These are phyloP conservation scores for Verbena officinalis DNA, from an alignment of 257 asterid genomes.

Conservation along the genomic window DNA sequence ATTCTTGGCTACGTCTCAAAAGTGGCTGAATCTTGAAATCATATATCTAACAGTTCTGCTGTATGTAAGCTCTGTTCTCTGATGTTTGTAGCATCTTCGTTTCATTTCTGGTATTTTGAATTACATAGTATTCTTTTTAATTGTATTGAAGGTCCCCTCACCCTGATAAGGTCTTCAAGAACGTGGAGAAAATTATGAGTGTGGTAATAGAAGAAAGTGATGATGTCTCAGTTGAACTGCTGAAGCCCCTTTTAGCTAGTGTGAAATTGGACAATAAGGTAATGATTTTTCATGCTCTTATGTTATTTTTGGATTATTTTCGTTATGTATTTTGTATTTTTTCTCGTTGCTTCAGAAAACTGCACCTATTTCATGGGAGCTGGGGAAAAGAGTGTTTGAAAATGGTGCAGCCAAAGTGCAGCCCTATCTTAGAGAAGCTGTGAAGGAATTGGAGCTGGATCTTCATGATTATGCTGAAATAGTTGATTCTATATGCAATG, in stretches of 20 bases:
- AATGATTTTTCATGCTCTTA: slow-evolving; percentile 15
- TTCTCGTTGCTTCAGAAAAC: slow-evolving; percentile 42
- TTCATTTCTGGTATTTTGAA: neutral
- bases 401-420: slow-evolving; percentile 49
- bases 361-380: slow-evolving; percentile 51
- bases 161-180: slow-evolving; percentile 39
- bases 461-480: slow-evolving; percentile 46
- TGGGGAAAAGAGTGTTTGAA: slow-evolving; percentile 56
- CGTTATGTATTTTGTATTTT: slow-evolving; percentile 10
- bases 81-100: slow-evolving; percentile 6
- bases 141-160: slow-evolving; percentile 47
- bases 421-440: slow-evolving; percentile 38
- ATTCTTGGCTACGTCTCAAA: neutral
- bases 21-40: slow-evolving; percentile 8
- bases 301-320: slow-evolving; percentile 17
- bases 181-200: slow-evolving; percentile 58
- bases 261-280: slow-evolving; percentile 59
- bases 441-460: slow-evolving; percentile 42
- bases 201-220: slow-evolving; percentile 55
- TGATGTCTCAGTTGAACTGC: slow-evolving; percentile 51
- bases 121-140: neutral
- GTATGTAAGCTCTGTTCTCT: too few species aligned
- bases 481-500: slow-evolving; percentile 40
- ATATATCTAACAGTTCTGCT: neutral
- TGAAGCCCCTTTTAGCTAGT: slow-evolving; percentile 54